Evolutionary conservation across 2,329 filamentous ascomycete species (phyloP).

Genomic region (Nothophoma quercina): DNA sequence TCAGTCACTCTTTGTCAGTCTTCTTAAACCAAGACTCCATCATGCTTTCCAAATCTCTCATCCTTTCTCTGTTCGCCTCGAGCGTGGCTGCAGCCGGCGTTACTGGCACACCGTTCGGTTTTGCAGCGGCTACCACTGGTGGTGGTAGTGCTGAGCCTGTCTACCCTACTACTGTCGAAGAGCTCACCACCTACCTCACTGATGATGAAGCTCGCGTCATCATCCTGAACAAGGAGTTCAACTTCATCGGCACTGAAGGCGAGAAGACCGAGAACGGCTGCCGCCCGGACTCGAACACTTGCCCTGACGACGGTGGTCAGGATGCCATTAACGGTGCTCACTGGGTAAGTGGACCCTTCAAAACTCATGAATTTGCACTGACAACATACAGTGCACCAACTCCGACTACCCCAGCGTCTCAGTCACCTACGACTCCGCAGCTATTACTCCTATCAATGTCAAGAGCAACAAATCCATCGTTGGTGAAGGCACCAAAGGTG

Average conservation of each 20-base stretch:
- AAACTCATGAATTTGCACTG: neutral
- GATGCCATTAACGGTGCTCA: conserved; percentile 61
- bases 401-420: conserved; percentile 21
- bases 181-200: conserved; percentile 38
- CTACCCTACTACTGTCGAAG: conserved; percentile 20
- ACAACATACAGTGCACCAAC: conserved; percentile 19
- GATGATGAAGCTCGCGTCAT: conserved; percentile 48
- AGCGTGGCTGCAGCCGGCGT: conserved; percentile 20
- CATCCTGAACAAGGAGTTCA: conserved; percentile 44
- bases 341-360: conserved; percentile 12
- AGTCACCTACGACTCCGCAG: conserved; percentile 45
- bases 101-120: conserved; percentile 23
- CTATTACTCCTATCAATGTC: conserved; percentile 39
- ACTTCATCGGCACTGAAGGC: conserved; percentile 36
- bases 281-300: conserved; percentile 52
- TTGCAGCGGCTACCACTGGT: conserved; percentile 24
- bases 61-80: conserved; percentile 15
- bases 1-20: conserved; percentile 19
- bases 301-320: conserved; percentile 64
- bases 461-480: conserved; percentile 53
- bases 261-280: conserved; percentile 28
- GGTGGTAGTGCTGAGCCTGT: conserved; percentile 27
- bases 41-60: conserved; percentile 19
- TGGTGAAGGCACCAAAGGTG: conserved; percentile 49
- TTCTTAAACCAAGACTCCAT: neutral